Evolutionary conservation across 108 stramenopile genomes (phyloP).

Genomic region (Pseudonitzschia delicatissima): DNA sequence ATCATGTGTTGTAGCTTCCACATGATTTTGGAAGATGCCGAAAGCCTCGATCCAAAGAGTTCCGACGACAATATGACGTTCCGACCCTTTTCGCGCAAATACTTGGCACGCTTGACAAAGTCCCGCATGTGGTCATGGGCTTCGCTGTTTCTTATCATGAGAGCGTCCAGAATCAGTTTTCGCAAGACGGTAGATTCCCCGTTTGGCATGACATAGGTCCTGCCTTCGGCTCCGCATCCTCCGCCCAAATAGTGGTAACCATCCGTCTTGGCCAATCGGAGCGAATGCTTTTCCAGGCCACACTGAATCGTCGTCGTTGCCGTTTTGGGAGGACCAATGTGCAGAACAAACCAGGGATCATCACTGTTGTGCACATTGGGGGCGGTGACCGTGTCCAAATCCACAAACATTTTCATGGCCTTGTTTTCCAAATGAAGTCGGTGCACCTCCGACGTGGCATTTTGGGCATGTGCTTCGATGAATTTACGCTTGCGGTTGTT

Average conservation of each 20-base stretch:
- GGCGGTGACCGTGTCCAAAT: background rate
- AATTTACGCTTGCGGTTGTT: no score
- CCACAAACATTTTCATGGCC: constrained; percentile 3
- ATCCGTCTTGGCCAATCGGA: constrained; percentile 1
- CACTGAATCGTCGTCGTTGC: constrained; percentile 29
- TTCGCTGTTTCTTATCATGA: background rate
- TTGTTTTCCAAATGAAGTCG: no score
- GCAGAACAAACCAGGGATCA: background rate
- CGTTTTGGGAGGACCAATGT: constrained; percentile 28
- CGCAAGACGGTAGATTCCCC: background rate
- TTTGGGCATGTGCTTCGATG: no score
- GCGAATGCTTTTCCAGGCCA: constrained; percentile 17
- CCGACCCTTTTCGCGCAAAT: background rate
- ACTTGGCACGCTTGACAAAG: background rate
- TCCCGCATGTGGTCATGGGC: background rate
- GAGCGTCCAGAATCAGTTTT: background rate
- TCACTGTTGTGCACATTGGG: background rate
- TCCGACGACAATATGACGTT: background rate
- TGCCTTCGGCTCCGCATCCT: background rate
- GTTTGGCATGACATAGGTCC: constrained; percentile 6
- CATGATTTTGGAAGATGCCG: background rate
- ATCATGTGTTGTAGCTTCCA: background rate
- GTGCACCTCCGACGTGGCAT: no score
- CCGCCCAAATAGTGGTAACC: constrained; percentile 1
- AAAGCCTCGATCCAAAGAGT: background rate